Conservation (phyloP, 148 eudicot species). For the Silene uniflora region DNA sequence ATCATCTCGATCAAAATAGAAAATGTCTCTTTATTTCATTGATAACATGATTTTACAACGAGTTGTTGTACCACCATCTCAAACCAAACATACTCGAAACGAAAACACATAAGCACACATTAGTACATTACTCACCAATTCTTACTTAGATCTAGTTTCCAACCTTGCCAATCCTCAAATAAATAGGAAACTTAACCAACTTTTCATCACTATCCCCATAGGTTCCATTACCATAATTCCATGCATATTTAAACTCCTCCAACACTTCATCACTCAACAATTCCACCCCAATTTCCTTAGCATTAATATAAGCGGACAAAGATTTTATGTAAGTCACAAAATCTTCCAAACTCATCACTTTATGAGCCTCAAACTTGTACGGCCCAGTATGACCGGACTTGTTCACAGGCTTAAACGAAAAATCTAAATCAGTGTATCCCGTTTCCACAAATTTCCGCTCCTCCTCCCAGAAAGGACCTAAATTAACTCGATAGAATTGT, state of each 20-base stretch:
- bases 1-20: too few species aligned
- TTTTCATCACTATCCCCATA: constrained; percentile 29
- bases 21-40: too few species aligned
- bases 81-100: too few species aligned
- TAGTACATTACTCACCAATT: too few species aligned
- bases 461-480: constrained; percentile 46
- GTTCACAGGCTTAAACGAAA: constrained; percentile 65
- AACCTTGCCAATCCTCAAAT: constrained; percentile 71
- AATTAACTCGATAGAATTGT: constrained; percentile 31
- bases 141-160: constrained; percentile 12
- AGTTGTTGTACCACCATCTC: too few species aligned
- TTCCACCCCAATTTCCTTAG: constrained; percentile 70
- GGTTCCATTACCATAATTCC: constrained; percentile 44
- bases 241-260: constrained; percentile 54
- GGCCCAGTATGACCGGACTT: constrained; percentile 65
- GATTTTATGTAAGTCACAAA: constrained; percentile 53
- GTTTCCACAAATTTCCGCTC: constrained; percentile 49
- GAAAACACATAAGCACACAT: too few species aligned
- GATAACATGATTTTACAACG: too few species aligned
- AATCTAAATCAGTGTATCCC: constrained; percentile 43
- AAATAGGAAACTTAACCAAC: constrained; percentile 50
- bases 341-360: constrained; percentile 55
- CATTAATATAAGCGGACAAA: constrained; percentile 81
- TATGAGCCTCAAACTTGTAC: constrained; percentile 50
- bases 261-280: constrained; percentile 49